Evolutionary conservation across 805 yeast genomes (phyloP), one percentile per base, ranked within the genome.

Genomic region (Kodamaea lidongshanica): DNA sequence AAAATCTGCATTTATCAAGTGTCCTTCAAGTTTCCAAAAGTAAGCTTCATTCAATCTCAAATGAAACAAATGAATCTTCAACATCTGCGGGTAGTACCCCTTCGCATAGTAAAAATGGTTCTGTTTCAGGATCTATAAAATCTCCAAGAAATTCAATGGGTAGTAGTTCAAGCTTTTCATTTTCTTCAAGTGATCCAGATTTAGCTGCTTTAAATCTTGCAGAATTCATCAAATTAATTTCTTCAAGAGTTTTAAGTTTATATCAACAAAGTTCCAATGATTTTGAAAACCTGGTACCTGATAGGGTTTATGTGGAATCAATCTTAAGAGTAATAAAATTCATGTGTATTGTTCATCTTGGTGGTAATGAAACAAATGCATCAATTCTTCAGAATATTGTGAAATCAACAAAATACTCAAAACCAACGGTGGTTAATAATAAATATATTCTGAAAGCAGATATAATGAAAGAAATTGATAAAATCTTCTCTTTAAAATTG

Each of bases 261-360:
- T 63, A 59, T 37, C 58, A 58, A 20, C 25, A 47, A 22, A 77
- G 89, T 21, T 61, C 73, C 4, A 50, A 61, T 22, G 77, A 71
- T 33, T 65, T 69, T 6, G 85, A 77, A 33, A 95, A 89, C 40
- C 73, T 72, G 40, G 88, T 80, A 0, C 96, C 97, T 0, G 89
- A 79, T 36, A 54, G 80, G 1, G 87, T 87, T 0, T 82, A 76
- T 40, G 74, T 81, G 24, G 95, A 86, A 40, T 66, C 79, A 2
- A 61, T 82, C 3, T 41, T 87, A 18, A 65, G 96, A 36, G 71
- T 67, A 30, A 57, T 78, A 13, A 74, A 75, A 33, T 67, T 83
- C 30, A 69, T 81, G 68, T 65, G 79, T 2, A 50, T 63, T 7
- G 51, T 76, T 4, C 65, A 65, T 38, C 47, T 67, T 3, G 70